These are phyloP conservation scores for Pholiota conissans DNA, from an alignment of 768 basidiomycete species.

Conservation along the genomic window DNA sequence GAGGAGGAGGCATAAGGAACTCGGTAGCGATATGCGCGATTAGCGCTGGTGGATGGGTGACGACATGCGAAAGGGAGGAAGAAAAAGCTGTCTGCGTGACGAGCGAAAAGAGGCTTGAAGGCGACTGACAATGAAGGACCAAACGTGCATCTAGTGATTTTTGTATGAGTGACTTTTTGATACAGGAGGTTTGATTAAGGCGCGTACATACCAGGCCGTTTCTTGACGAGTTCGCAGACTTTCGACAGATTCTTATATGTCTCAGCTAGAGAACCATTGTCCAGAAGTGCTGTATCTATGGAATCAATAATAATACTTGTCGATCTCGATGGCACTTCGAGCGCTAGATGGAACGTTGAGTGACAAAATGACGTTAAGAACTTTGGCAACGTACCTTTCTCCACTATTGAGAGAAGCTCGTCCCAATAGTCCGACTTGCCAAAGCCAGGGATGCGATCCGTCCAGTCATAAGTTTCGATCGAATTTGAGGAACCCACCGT, in stretches of 20 bases:
- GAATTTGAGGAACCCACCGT: constrained; percentile 25
- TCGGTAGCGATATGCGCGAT: constrained; percentile 66
- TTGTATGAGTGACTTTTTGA: not conserved
- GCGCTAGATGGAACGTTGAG: constrained; percentile 12
- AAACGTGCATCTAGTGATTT: constrained; percentile 40
- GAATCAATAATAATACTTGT: constrained; percentile 73
- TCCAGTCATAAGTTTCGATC: constrained; percentile 37
- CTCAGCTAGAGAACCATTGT: constrained; percentile 53
- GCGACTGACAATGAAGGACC: constrained; percentile 54
- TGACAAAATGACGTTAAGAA: not conserved
- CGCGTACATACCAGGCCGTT: constrained; percentile 49
- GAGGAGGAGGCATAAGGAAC: constrained; percentile 73
- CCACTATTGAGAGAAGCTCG: constrained; percentile 41
- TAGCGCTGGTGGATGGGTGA: constrained; percentile 70
- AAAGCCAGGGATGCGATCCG: constrained; percentile 24
- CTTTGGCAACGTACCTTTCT: constrained; percentile 35
- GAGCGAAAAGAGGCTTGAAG: constrained; percentile 50
- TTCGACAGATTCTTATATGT: constrained; percentile 52
- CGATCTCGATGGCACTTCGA: constrained; percentile 43
- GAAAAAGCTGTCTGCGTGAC: constrained; percentile 67
- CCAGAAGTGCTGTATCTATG: constrained; percentile 60
- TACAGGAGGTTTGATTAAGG: not conserved
- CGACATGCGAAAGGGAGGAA: constrained; percentile 59
- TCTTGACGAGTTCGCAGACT: constrained; percentile 42
- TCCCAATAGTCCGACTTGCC: constrained; percentile 25